These are phyloP conservation scores for Citrus sp. DNA, from an alignment of 345 rosid species.

Conservation along the genomic window DNA sequence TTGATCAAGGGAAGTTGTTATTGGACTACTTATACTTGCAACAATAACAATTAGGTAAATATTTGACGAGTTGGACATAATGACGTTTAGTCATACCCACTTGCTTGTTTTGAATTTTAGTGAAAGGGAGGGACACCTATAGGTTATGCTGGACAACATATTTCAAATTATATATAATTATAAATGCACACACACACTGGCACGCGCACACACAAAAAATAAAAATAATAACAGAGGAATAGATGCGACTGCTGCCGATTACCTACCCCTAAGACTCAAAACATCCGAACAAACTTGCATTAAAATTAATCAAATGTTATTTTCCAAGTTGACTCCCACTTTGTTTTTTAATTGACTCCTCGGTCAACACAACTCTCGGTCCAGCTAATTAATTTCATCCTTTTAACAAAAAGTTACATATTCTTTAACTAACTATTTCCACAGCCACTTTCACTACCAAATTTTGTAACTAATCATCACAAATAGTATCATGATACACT, in stretches of 20 bases:
- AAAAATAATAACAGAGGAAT: neutral
- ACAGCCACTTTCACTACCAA: neutral
- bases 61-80: neutral
- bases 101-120: neutral
- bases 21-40: neutral
- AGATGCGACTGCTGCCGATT: neutral
- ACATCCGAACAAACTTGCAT: conserved; percentile 7
- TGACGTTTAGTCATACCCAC: conserved; percentile 1
- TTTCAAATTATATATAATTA: neutral
- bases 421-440: neutral
- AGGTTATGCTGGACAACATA: neutral
- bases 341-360: conserved; percentile 11
- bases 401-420: neutral
- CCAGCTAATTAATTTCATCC: neutral
- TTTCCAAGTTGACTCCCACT: conserved; percentile 9
- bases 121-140: neutral
- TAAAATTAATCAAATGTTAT: neutral
- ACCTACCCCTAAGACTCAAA: neutral
- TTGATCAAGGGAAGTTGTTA: neutral
- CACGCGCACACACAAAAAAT: neutral
- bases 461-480: neutral
- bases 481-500: too few species aligned
- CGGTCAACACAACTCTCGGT: conserved; percentile 13
- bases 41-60: neutral
- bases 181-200: too few species aligned